phyloP scores from a whole-genome alignment of 1,139 yeast genomes.

The Lodderomyces margitis region DNA sequence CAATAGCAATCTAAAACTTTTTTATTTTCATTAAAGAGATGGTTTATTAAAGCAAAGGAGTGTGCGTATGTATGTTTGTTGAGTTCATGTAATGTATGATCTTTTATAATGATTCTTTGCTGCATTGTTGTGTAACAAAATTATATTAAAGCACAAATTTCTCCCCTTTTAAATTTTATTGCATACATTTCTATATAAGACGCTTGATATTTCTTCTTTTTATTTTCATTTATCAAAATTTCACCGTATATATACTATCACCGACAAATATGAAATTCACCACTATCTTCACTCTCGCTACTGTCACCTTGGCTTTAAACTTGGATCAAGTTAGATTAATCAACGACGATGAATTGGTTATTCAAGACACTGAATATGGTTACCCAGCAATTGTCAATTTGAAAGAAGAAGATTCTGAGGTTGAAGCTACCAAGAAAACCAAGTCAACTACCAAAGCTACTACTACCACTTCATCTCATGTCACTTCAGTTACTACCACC shows the following conservation, averaged over 20 bases:
- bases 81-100: neutral
- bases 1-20: constrained; percentile 1
- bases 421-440: constrained; percentile 10
- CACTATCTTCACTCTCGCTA: constrained; percentile 15
- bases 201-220: constrained; percentile 2
- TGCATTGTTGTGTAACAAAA: neutral
- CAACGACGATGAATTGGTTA: constrained; percentile 16
- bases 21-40: too few species aligned
- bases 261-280: constrained; percentile 12
- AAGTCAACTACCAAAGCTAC: constrained; percentile 7
- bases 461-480: constrained; percentile 8
- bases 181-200: neutral
- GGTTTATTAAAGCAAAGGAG: neutral
- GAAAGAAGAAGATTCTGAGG: constrained; percentile 15
- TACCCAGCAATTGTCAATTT: constrained; percentile 15
- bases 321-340: constrained; percentile 17
- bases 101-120: too few species aligned
- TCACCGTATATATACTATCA: neutral
- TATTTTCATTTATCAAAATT: neutral
- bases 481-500: constrained; percentile 10
- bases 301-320: constrained; percentile 15
- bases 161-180: too few species aligned
- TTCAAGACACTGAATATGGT: constrained; percentile 15
- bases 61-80: too few species aligned
- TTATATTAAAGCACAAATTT: neutral